Conservation (phyloP, 2,329 filamentous ascomycete genomes). For the Ophiocordyceps robertsii region DNA sequence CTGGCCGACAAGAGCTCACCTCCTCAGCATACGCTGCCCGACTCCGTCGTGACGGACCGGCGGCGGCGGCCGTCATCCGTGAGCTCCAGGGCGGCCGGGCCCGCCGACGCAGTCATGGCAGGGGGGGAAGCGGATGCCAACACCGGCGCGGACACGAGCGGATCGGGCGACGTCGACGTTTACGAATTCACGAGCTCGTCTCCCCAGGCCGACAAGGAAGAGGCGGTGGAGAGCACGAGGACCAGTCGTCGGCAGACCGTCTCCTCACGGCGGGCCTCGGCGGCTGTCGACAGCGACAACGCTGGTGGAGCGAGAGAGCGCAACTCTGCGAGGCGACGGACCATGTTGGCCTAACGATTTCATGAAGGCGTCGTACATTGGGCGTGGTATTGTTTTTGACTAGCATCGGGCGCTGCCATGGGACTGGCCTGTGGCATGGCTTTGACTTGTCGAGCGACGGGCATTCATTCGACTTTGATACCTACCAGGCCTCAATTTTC, state of each 20-base stretch:
- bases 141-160: constrained; percentile 8
- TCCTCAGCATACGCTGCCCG: constrained; percentile 14
- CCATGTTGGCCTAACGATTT: constrained; percentile 45
- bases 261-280: constrained; percentile 24
- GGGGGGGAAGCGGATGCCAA: constrained; percentile 5
- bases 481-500: constrained; percentile 16
- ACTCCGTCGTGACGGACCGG: constrained; percentile 21
- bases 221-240: constrained; percentile 11
- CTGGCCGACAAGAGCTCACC: constrained; percentile 23
- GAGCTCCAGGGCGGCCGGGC: constrained; percentile 4
- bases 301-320: constrained; percentile 13
- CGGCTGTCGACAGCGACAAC: constrained; percentile 23
- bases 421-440: too few relatives aligned
- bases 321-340: constrained; percentile 32
- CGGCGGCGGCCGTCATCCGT: constrained; percentile 26
- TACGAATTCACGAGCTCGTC: constrained; percentile 42
- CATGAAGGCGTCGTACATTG: constrained; percentile 14
- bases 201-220: constrained; percentile 21
- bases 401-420: constrained; percentile 9
- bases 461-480: constrained; percentile 6
- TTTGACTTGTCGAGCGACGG: constrained; percentile 18
- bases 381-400: constrained; percentile 6
- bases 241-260: constrained; percentile 18
- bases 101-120: constrained; percentile 2
- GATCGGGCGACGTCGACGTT: constrained; percentile 26